Evolutionary conservation across 2,329 filamentous ascomycete species (phyloP).

Genomic region (Nothomitra cinnamomea): DNA sequence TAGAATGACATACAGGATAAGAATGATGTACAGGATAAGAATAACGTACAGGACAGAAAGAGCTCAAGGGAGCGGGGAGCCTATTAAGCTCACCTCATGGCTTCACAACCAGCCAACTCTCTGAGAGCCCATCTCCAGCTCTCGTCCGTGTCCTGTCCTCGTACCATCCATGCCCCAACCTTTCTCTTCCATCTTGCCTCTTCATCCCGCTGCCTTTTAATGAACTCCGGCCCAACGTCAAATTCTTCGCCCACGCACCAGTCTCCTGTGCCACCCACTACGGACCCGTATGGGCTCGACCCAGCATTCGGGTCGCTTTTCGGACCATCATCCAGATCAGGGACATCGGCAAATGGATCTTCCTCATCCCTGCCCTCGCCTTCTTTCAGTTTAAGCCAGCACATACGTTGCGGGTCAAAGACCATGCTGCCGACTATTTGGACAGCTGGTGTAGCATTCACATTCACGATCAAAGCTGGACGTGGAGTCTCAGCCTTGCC

Average conservation of each 20-base stretch:
- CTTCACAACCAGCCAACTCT: too few relatives aligned
- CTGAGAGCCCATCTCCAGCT: slow-evolving; percentile 61
- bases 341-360: slow-evolving; percentile 88
- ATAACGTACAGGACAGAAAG: too few relatives aligned
- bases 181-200: slow-evolving; percentile 82
- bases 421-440: slow-evolving; percentile 97
- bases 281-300: neutral
- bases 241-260: slow-evolving; percentile 92
- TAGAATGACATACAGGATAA: too few relatives aligned
- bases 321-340: slow-evolving; percentile 59
- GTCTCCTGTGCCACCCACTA: slow-evolving; percentile 36
- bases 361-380: slow-evolving; percentile 55
- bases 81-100: too few relatives aligned
- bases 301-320: slow-evolving; percentile 6
- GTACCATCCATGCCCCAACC: slow-evolving; percentile 67
- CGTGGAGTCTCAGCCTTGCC: neutral
- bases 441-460: slow-evolving; percentile 67
- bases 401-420: slow-evolving; percentile 93
- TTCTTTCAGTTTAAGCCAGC: slow-evolving; percentile 57
- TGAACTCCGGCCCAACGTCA: slow-evolving; percentile 88
- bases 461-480: slow-evolving; percentile 78
- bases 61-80: too few relatives aligned
- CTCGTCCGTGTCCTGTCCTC: slow-evolving; percentile 33
- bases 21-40: too few relatives aligned
- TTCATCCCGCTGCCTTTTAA: slow-evolving; percentile 74